Evolutionary conservation across 1,284 basidiomycete species (phyloP).

Genomic region (Leccinum ponderosum): DNA sequence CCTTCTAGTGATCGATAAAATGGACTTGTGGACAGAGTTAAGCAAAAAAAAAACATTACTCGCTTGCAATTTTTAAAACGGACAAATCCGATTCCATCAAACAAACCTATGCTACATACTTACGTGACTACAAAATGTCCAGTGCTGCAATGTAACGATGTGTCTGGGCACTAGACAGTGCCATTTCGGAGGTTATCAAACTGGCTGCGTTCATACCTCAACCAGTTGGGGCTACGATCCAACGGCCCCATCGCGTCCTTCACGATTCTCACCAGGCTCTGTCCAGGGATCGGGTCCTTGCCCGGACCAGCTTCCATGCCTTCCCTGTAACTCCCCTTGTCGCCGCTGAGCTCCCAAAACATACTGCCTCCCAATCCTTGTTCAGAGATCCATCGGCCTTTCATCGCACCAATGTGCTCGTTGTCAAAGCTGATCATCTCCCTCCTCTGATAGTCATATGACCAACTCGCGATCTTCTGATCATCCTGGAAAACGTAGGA

Average conservation of each 20-base stretch:
- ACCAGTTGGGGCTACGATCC: constrained; percentile 67
- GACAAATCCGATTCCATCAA: not conserved
- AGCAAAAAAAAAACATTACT: not conserved
- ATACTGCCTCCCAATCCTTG: constrained; percentile 78
- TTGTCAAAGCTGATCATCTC: constrained; percentile 84
- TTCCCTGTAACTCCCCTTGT: constrained; percentile 65
- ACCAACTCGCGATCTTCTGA: constrained; percentile 66
- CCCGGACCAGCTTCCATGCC: constrained; percentile 71
- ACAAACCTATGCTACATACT: not conserved
- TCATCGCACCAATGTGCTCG: constrained; percentile 65
- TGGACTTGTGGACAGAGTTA: not conserved
- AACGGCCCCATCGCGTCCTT: constrained; percentile 76
- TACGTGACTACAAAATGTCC: constrained; percentile 3
- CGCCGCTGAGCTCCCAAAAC: constrained; percentile 86
- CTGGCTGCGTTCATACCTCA: constrained; percentile 67
- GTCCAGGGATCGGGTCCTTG: constrained; percentile 60
- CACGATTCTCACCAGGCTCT: constrained; percentile 66
- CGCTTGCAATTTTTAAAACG: not conserved
- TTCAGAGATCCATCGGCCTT: constrained; percentile 73
- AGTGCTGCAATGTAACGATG: not conserved
- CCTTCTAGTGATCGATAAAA: not conserved
- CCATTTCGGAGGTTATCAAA: constrained; percentile 79
- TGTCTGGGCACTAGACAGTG: constrained; percentile 21
- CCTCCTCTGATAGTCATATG: constrained; percentile 63
- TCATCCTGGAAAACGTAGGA: constrained; percentile 62